Conservation (phyloP, 768 basidiomycete species). For the Trametes villosa region DNA sequence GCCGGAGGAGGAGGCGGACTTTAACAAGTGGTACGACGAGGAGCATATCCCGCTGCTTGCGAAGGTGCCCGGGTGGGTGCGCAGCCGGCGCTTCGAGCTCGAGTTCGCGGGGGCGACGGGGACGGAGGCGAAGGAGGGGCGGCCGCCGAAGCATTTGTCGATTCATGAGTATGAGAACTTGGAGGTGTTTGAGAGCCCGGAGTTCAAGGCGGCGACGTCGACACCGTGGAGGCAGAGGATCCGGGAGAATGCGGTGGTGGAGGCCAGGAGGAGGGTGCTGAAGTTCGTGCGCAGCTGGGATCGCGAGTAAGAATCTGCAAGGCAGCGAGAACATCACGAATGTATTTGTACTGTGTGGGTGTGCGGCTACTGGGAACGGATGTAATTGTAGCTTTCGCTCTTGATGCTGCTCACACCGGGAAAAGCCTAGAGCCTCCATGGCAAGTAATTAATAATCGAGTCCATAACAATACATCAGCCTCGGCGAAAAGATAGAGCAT, state of each 20-base stretch:
- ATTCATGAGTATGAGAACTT: constrained; percentile 9
- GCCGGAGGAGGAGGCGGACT: constrained; percentile 33
- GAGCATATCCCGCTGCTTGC: constrained; percentile 42
- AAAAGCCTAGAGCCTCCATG: no score
- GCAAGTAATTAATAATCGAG: no score
- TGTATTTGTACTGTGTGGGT: no score
- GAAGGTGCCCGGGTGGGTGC: constrained; percentile 47
- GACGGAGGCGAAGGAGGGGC: constrained; percentile 26
- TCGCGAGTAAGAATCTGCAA: background rate
- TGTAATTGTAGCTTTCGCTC: no score
- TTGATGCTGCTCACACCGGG: no score
- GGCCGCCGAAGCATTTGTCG: constrained; percentile 6
- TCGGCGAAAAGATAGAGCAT: background rate
- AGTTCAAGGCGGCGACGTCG: constrained; percentile 43
- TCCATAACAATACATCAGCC: no score
- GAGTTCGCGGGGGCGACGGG: constrained; percentile 23
- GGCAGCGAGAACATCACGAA: background rate
- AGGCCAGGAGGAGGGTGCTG: constrained; percentile 38
- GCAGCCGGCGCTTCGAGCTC: constrained; percentile 47
- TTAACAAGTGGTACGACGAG: constrained; percentile 36
- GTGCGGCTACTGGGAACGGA: no score
- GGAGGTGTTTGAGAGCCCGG: constrained; percentile 39
- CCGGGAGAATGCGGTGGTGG: constrained; percentile 35
- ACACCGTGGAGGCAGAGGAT: constrained; percentile 49
- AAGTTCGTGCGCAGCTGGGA: constrained; percentile 22